phyloP scores from a whole-genome alignment of 2,329 filamentous ascomycete species.

The Chrysoporthe cubensis region DNA sequence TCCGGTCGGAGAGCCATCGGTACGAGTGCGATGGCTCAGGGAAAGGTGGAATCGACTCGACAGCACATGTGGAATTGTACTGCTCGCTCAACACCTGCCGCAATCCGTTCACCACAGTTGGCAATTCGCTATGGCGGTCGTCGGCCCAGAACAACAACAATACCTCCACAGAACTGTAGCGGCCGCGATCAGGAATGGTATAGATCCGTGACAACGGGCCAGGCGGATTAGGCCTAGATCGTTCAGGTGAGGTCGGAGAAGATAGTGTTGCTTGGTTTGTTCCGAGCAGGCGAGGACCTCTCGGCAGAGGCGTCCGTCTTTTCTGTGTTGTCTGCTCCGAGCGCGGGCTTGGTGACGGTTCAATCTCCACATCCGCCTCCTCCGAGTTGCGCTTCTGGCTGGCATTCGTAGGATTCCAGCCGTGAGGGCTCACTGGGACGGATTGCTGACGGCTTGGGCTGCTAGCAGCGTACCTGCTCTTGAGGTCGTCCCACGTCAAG shows the following conservation, averaged over 20 bases:
- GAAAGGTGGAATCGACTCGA: slow-evolving; percentile 54
- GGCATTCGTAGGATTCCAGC: background rate
- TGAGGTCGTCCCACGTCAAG: slow-evolving; percentile 4
- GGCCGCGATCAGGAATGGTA: slow-evolving; percentile 55
- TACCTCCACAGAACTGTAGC: slow-evolving; percentile 57
- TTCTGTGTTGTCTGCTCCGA: slow-evolving; percentile 45
- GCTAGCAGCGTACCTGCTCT: slow-evolving; percentile 24
- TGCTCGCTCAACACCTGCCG: slow-evolving; percentile 54
- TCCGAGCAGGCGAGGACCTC: slow-evolving; percentile 59
- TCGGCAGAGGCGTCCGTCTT: slow-evolving; percentile 61
- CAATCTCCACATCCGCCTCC: slow-evolving; percentile 59
- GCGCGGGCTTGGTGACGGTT: slow-evolving; percentile 38
- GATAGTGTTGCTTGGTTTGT: slow-evolving; percentile 36
- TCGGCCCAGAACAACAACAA: slow-evolving; percentile 63
- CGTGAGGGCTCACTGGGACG: slow-evolving; percentile 30
- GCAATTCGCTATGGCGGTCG: slow-evolving; percentile 50
- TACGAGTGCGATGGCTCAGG: slow-evolving; percentile 54
- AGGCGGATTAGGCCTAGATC: background rate
- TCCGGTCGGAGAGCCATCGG: slow-evolving; percentile 56
- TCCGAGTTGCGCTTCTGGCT: slow-evolving; percentile 51
- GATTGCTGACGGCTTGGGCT: slow-evolving; percentile 25
- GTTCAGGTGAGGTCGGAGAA: slow-evolving; percentile 1
- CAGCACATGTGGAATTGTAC: slow-evolving; percentile 56
- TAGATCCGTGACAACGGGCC: background rate
- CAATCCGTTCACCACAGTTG: slow-evolving; percentile 50